Evolutionary conservation across 1,284 basidiomycete genomes (phyloP).

Genomic region (Boletellus deceptivus): DNA sequence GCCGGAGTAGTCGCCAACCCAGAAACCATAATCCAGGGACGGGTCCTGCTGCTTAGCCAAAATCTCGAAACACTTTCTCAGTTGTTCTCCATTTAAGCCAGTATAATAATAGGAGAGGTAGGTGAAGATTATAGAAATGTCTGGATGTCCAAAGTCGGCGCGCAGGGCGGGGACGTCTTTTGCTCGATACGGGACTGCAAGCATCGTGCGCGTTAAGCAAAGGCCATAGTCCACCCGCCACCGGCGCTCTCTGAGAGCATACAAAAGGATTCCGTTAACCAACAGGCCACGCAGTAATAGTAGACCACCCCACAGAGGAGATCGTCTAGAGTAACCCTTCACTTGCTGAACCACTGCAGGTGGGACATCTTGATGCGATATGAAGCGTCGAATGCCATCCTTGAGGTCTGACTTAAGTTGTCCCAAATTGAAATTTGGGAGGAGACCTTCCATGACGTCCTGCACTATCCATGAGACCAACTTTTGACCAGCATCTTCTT

Average conservation of each 20-base stretch:
- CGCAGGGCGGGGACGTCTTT: conserved; percentile 49
- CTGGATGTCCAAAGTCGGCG: conserved; percentile 58
- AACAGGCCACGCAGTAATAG: conserved; percentile 46
- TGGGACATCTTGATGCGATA: conserved; percentile 9
- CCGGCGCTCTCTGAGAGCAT: conserved; percentile 40
- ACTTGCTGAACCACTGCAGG: conserved; percentile 21
- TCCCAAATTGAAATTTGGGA: conserved; percentile 19
- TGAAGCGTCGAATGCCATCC: conserved; percentile 20
- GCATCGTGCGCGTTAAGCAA: conserved; percentile 40
- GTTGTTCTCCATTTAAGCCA: conserved; percentile 43
- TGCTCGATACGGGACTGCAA: conserved; percentile 54
- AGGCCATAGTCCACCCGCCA: conserved; percentile 55
- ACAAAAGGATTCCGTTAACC: conserved; percentile 40
- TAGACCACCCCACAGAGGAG: conserved; percentile 32
- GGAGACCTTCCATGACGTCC: conserved; percentile 25
- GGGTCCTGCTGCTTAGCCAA: conserved; percentile 47
- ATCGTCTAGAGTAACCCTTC: conserved; percentile 12
- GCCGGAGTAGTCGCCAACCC: conserved; percentile 29
- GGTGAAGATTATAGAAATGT: conserved; percentile 47
- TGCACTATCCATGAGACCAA: conserved; percentile 22
- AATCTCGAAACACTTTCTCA: conserved; percentile 40
- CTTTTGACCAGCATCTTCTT: conserved; percentile 16
- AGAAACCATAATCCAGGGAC: conserved; percentile 39
- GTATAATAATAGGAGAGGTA: conserved; percentile 53
- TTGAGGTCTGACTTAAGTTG: conserved; percentile 15